These are phyloP conservation scores for Penicillium angulare DNA, from an alignment of 495 filamentous ascomycete genomes.

Conservation along the genomic window DNA sequence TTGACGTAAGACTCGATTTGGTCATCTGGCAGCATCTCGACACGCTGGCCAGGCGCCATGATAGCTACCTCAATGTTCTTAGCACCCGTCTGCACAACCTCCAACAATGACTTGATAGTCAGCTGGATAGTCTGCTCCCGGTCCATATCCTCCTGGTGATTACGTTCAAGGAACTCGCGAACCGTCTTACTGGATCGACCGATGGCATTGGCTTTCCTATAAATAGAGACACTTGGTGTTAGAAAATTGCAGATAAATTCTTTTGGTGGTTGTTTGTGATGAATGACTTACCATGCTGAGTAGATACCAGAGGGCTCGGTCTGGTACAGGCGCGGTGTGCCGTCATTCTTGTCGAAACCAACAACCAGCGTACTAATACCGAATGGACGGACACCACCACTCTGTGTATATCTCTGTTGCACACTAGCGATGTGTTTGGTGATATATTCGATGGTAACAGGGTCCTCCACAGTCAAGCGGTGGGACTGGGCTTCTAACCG, in stretches of 20 bases:
- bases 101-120: conserved; percentile 94
- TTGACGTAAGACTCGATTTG: conserved; percentile 96
- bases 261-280: not conserved
- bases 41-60: conserved; percentile 87
- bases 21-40: conserved; percentile 95
- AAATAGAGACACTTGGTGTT: conserved; percentile 2
- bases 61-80: conserved; percentile 99
- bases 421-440: conserved; percentile 97
- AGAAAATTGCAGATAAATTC: conserved; percentile 5
- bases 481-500: conserved; percentile 96
- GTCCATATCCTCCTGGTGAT: conserved; percentile 97
- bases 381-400: conserved; percentile 94
- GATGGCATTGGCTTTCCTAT: conserved; percentile 98
- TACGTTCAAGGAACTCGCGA: conserved; percentile 94
- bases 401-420: conserved; percentile 98
- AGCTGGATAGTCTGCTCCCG: conserved; percentile 94
- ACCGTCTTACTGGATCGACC: conserved; percentile 98
- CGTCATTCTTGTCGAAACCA: conserved; percentile 91
- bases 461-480: conserved; percentile 96
- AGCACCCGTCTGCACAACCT: conserved; percentile 97
- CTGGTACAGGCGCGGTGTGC: conserved; percentile 85
- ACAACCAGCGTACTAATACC: conserved; percentile 97
- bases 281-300: conserved; percentile 77
- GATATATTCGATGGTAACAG: conserved; percentile 97
- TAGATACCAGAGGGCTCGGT: conserved; percentile 98